Evolutionary conservation across 23 red algal species (phyloP).

Genomic region (Gracilariopsis chorda): DNA sequence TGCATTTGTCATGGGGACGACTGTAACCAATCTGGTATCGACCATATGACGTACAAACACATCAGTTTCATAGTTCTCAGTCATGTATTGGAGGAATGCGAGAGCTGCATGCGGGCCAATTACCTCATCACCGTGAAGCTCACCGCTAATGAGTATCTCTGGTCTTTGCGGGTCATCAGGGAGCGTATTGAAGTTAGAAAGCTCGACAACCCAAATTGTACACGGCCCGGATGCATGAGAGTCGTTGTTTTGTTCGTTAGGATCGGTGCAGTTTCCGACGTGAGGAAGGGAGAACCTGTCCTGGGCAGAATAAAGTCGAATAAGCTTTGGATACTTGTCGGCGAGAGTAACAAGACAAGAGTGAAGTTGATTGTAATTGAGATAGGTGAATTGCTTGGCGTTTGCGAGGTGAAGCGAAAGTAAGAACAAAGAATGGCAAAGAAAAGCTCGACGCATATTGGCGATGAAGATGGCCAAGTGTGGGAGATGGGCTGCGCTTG

Average conservation of each 20-base stretch:
- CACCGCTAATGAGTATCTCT: constrained; percentile 79
- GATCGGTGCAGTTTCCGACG: constrained; percentile 75
- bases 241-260: neutral
- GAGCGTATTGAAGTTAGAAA: constrained; percentile 40
- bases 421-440: neutral
- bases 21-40: constrained; percentile 48
- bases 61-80: constrained; percentile 30
- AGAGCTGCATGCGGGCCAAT: constrained; percentile 74
- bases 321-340: constrained; percentile 50
- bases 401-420: neutral
- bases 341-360: constrained; percentile 39
- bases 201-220: constrained; percentile 78
- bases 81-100: constrained; percentile 61
- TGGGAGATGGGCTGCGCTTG: too few relatives aligned
- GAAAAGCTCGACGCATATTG: too few relatives aligned
- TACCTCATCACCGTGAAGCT: constrained; percentile 88
- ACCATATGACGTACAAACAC: constrained; percentile 47
- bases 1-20: constrained; percentile 77
- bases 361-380: constrained; percentile 60
- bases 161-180: constrained; percentile 43
- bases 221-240: constrained; percentile 41
- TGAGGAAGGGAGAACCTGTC: constrained; percentile 64
- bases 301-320: constrained; percentile 78
- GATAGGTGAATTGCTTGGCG: constrained; percentile 48
- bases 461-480: too few relatives aligned